A percentile compares a stretch with the other conserved stretches of the same genome.
Evolutionary conservation across 1,139 yeast species (phyloP).

Genomic region (Zygotorulaspora mrakii): DNA sequence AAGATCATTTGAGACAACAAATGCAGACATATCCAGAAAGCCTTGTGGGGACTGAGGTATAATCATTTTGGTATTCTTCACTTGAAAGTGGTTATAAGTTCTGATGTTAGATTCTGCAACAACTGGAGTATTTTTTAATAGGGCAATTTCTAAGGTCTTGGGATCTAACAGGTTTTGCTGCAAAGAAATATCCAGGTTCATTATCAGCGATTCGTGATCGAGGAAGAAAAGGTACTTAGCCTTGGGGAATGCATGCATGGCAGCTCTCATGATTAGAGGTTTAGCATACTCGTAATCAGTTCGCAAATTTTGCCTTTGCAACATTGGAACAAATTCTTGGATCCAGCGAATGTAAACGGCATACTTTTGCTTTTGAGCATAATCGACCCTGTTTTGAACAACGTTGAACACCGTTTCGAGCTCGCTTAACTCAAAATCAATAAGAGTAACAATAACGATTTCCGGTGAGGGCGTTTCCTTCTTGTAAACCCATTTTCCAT

Average conservation of each 20-base stretch:
- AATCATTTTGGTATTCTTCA: slow-evolving; percentile 53
- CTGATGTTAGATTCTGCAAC: slow-evolving; percentile 64
- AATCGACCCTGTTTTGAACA: slow-evolving; percentile 77
- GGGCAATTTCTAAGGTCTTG: slow-evolving; percentile 52
- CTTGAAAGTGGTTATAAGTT: slow-evolving; percentile 60
- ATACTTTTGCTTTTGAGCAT: slow-evolving; percentile 68
- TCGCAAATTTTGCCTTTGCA: slow-evolving; percentile 41
- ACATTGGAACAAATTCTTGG: slow-evolving; percentile 68
- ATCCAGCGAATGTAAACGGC: slow-evolving; percentile 80
- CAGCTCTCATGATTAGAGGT: slow-evolving; percentile 54
- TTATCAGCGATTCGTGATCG: slow-evolving; percentile 69
- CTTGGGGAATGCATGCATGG: slow-evolving; percentile 81
- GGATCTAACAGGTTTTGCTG: slow-evolving; percentile 55
- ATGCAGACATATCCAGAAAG: slow-evolving; percentile 63
- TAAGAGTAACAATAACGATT: slow-evolving; percentile 71
- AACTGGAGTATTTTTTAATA: slow-evolving; percentile 64
- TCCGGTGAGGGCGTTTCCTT: slow-evolving; percentile 52
- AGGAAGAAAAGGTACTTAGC: slow-evolving; percentile 83
- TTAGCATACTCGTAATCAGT: slow-evolving; percentile 29
- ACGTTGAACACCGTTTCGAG: slow-evolving; percentile 57
- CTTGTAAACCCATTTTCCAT: slow-evolving; percentile 55
- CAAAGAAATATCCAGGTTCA: slow-evolving; percentile 59
- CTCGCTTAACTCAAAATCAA: slow-evolving; percentile 70
- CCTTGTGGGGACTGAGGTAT: slow-evolving; percentile 57
- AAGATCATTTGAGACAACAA: slow-evolving; percentile 61